These are phyloP conservation scores for Gossypium stocksii DNA, from an alignment of 345 rosid genomes.

Conservation along the genomic window DNA sequence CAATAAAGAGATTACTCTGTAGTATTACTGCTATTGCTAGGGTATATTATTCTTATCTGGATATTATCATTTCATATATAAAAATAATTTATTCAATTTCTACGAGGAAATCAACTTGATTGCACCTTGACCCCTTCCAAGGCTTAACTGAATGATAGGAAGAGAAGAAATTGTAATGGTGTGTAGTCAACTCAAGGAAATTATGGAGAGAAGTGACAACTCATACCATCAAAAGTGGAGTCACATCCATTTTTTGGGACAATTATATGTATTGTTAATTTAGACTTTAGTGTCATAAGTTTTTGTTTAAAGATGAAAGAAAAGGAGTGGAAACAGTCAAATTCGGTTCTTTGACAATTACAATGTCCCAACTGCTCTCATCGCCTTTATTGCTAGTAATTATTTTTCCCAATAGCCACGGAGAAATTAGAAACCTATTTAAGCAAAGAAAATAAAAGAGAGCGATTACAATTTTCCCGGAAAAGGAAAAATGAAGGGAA, in stretches of 20 bases:
- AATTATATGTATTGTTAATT: neutral
- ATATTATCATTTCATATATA: neutral
- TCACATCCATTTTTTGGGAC: slow-evolving; percentile 16
- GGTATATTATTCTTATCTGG: neutral
- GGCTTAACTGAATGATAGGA: neutral
- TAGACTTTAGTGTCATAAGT: neutral
- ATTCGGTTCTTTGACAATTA: neutral
- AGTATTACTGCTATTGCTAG: neutral
- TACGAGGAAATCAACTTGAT: slow-evolving; percentile 9
- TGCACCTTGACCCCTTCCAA: slow-evolving; percentile 11
- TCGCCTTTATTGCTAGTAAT: neutral
- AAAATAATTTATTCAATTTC: neutral
- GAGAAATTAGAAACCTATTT: neutral
- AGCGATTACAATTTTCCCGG: neutral
- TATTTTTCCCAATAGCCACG: neutral
- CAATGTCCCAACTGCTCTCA: neutral
- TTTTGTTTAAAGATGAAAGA: neutral
- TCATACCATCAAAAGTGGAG: slow-evolving; percentile 25
- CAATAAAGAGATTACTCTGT: neutral
- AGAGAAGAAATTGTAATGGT: neutral
- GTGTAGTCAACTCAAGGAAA: slow-evolving; percentile 21
- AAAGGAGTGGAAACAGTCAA: neutral
- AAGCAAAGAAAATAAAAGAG: neutral
- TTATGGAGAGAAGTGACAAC: slow-evolving; percentile 21
- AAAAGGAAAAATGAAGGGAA: neutral